These are phyloP conservation scores for Biscogniauxia marginata DNA, from an alignment of 2,329 filamentous ascomycete genomes.

Conservation along the genomic window DNA sequence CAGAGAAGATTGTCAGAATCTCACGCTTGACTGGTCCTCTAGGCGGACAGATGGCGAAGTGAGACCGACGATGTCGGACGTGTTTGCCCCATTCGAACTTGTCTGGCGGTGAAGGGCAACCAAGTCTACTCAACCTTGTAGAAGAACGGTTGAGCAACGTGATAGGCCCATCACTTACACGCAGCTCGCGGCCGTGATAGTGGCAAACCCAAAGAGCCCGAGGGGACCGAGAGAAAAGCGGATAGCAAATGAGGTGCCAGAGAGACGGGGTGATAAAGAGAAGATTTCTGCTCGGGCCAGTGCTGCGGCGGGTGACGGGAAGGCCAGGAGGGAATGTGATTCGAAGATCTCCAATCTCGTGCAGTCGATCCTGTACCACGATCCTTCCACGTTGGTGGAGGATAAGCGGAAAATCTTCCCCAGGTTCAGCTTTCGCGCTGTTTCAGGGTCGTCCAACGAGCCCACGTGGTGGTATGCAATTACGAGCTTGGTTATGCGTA, in stretches of 20 bases:
- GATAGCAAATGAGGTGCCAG: neutral
- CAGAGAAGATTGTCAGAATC: neutral
- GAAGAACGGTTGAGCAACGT: neutral
- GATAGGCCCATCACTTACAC: neutral
- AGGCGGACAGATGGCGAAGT: too few relatives aligned
- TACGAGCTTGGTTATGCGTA: constrained; percentile 19
- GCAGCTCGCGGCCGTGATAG: neutral
- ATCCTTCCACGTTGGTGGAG: constrained; percentile 13
- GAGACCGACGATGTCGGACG: neutral
- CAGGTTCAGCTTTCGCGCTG: constrained; percentile 22
- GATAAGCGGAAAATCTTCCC: constrained; percentile 22
- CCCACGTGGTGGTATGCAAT: constrained; percentile 31
- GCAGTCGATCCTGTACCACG: constrained; percentile 1
- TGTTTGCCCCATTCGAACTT: neutral
- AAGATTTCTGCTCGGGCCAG: neutral
- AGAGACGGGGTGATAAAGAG: neutral
- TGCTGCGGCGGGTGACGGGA: neutral
- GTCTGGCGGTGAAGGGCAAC: neutral
- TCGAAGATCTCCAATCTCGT: constrained; percentile 13
- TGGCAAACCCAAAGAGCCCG: neutral
- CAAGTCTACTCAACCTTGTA: neutral
- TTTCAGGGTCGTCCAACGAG: constrained; percentile 18
- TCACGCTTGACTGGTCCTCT: too few relatives aligned
- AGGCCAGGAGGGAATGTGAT: constrained; percentile 14
- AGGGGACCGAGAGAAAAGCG: neutral